These are phyloP conservation scores for Cordyceps cateniannulata DNA, from an alignment of 2,329 filamentous ascomycete species.

Conservation along the genomic window DNA sequence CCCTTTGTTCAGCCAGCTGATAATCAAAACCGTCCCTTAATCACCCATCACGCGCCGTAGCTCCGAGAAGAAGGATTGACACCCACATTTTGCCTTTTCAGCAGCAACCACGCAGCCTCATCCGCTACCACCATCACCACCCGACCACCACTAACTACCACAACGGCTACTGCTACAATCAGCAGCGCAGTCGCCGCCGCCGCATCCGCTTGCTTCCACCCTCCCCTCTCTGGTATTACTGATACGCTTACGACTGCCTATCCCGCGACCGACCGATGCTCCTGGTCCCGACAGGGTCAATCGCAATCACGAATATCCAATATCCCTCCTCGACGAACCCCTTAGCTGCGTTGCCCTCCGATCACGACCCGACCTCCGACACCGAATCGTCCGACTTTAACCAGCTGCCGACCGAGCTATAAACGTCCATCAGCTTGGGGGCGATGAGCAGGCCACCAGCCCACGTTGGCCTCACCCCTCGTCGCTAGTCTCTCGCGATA, in stretches of 20 bases:
- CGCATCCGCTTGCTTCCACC: slow-evolving; percentile 15
- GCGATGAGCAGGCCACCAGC: slow-evolving; percentile 33
- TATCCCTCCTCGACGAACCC: slow-evolving; percentile 49
- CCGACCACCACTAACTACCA: neutral
- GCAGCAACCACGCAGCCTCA: slow-evolving; percentile 1
- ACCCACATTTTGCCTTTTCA: neutral
- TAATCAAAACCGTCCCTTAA: neutral
- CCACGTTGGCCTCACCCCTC: slow-evolving; percentile 37
- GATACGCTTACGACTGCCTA: slow-evolving; percentile 4
- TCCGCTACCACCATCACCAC: neutral
- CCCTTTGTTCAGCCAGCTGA: neutral
- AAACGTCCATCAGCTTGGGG: slow-evolving; percentile 16
- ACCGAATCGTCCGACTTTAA: slow-evolving; percentile 20
- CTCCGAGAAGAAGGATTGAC: neutral
- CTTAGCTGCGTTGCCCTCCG: slow-evolving; percentile 42
- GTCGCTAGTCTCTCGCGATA: slow-evolving; percentile 43
- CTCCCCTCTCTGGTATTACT: neutral
- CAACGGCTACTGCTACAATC: neutral
- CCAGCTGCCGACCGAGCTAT: neutral
- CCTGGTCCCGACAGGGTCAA: slow-evolving; percentile 20
- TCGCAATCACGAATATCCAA: slow-evolving; percentile 35
- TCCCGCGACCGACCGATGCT: slow-evolving; percentile 2
- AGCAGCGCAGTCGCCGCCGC: neutral
- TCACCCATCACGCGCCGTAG: neutral
- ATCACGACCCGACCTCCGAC: slow-evolving; percentile 24